phyloP scores from a whole-genome alignment of 108 stramenopile genomes.

The Conticribra guillardii region DNA sequence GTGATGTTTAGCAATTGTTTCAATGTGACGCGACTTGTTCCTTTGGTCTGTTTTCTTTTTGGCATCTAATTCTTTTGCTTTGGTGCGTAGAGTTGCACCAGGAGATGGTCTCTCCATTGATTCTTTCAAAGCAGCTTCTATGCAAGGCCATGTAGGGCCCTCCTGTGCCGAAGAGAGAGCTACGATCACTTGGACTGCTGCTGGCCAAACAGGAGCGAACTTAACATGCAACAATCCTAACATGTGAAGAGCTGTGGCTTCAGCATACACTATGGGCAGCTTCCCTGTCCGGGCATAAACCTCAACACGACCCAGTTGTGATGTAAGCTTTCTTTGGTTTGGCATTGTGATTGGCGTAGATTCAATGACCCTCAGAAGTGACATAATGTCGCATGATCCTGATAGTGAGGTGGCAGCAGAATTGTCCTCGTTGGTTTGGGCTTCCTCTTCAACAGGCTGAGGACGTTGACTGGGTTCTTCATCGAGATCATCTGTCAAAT shows the following conservation, averaged over 20 bases:
- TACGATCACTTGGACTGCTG: constrained; percentile 57
- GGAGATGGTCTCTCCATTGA: constrained; percentile 46
- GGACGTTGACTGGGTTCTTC: constrained; percentile 58
- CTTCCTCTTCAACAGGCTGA: constrained; percentile 1
- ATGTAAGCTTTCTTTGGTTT: constrained; percentile 62
- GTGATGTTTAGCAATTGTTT: constrained; percentile 42
- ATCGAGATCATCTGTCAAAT: constrained; percentile 82
- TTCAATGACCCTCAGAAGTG: constrained; percentile 65
- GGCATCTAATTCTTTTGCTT: not conserved
- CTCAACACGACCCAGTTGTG: constrained; percentile 64
- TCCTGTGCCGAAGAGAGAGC: constrained; percentile 61
- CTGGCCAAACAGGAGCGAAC: constrained; percentile 82
- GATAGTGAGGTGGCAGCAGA: not conserved
- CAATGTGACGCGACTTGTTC: not conserved
- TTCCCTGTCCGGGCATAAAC: constrained; percentile 70
- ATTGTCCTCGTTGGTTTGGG: constrained; percentile 1
- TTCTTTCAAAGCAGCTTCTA: constrained; percentile 49
- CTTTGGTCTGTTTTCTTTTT: constrained; percentile 2
- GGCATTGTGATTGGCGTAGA: constrained; percentile 59
- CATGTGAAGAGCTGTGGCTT: constrained; percentile 77
- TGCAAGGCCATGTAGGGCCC: constrained; percentile 58
- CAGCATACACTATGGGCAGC: constrained; percentile 79
- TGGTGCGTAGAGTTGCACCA: not conserved
- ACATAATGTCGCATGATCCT: constrained; percentile 70
- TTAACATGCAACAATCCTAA: constrained; percentile 77